Percentiles rank a stretch among this genome's conserved stretches.
Conservation (phyloP, 345 rosid species). For the Lagerstroemia speciosa region DNA sequence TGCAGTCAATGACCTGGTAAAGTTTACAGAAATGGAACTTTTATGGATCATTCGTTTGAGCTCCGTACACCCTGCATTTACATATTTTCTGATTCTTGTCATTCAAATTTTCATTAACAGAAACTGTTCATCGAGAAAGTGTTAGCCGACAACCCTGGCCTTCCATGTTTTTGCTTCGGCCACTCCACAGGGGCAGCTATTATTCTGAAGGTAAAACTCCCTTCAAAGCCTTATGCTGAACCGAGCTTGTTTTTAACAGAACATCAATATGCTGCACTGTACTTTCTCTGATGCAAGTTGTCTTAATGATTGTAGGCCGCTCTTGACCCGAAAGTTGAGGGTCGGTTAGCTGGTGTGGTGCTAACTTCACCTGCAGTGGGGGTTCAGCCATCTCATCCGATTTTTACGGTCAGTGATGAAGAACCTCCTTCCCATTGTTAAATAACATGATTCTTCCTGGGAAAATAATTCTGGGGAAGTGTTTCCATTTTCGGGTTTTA, state of each 20-base stretch:
- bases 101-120: conserved; percentile 26
- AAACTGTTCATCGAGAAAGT: conserved; percentile 61
- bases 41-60: neutral
- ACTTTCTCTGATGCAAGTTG: neutral
- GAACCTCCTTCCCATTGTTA: neutral
- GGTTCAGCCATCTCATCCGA: conserved; percentile 91
- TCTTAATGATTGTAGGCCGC: conserved; percentile 35
- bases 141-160: conserved; percentile 50
- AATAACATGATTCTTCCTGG: neutral
- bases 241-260: neutral
- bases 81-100: neutral
- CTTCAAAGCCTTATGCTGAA: neutral
- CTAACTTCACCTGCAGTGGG: conserved; percentile 96
- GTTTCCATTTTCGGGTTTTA: too few relatives aligned
- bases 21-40: neutral
- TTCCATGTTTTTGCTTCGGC: conserved; percentile 86
- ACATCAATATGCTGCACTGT: neutral
- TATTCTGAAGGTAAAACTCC: conserved; percentile 51
- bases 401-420: conserved; percentile 39
- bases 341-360: conserved; percentile 50
- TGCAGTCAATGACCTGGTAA: conserved; percentile 69
- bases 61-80: neutral
- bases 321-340: conserved; percentile 55
- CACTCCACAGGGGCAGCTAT: conserved; percentile 95
- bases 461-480: too few relatives aligned